Evolutionary conservation across 345 rosid species (phyloP).

Genomic region (Salix viminalis): DNA sequence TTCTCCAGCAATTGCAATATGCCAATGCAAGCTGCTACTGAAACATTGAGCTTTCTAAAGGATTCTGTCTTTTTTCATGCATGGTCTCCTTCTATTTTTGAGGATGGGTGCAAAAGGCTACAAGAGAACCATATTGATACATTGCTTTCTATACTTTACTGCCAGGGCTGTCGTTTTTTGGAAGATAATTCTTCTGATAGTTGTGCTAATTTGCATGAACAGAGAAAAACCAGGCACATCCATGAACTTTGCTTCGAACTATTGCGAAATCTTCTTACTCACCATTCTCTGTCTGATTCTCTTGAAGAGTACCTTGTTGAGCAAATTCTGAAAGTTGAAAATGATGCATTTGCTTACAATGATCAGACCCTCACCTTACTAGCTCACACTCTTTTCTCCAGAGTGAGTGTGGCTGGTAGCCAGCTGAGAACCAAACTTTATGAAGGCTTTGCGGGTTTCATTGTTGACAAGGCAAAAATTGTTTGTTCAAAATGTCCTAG

Average conservation of each 20-base stretch:
- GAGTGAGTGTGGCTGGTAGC: conserved; percentile 56
- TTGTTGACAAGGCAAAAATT: conserved; percentile 48
- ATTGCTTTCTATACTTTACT: conserved; percentile 59
- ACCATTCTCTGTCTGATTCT: conserved; percentile 53
- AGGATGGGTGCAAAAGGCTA: conserved; percentile 66
- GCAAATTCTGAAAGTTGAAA: conserved; percentile 64
- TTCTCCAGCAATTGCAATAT: conserved; percentile 53
- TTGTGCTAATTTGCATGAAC: conserved; percentile 48
- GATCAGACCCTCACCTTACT: conserved; percentile 71
- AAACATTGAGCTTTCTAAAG: conserved; percentile 69
- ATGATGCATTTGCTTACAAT: conserved; percentile 55
- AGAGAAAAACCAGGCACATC: conserved; percentile 43
- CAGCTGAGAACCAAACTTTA: conserved; percentile 63
- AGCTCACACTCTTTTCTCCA: conserved; percentile 62
- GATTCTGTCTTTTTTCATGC: conserved; percentile 61
- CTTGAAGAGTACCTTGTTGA: conserved; percentile 75
- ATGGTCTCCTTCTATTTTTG: conserved; percentile 61
- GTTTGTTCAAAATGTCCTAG: conserved; percentile 46
- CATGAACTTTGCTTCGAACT: conserved; percentile 67
- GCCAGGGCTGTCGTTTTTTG: conserved; percentile 28
- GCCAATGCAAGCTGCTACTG: conserved; percentile 76
- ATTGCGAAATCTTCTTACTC: conserved; percentile 57
- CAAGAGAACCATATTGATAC: conserved; percentile 61
- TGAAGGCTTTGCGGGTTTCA: conserved; percentile 50
- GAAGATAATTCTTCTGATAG: conserved; percentile 51